Evolutionary conservation across 371 early-diverging fungal genomes (phyloP).

Genomic region (Entomophthora muscae): DNA sequence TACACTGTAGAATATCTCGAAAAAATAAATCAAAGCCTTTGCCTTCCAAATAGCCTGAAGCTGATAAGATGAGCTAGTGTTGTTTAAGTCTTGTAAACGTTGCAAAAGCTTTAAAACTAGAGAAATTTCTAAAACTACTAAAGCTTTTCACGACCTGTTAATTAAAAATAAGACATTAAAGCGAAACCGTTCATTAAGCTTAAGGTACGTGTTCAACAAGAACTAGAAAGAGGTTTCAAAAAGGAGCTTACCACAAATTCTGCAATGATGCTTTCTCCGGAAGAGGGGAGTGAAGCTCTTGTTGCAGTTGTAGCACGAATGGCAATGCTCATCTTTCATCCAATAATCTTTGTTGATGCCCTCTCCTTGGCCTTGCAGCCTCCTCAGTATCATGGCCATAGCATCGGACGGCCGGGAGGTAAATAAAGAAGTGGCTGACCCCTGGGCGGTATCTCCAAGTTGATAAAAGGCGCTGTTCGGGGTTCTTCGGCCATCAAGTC

Average conservation of each 20-base stretch:
- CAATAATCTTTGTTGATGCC: slow-evolving; percentile 47
- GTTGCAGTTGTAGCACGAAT: slow-evolving; percentile 61
- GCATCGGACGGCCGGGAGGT: slow-evolving; percentile 2
- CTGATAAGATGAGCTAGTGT: too few species aligned
- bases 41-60: too few species aligned
- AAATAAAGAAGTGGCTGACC: slow-evolving; percentile 1
- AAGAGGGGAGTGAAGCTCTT: slow-evolving; percentile 39
- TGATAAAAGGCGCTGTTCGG: background rate
- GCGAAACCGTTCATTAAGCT: too few species aligned
- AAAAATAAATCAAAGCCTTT: too few species aligned
- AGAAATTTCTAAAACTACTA: too few species aligned
- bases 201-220: too few species aligned
- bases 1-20: too few species aligned
- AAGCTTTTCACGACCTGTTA: too few species aligned
- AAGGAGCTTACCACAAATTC: slow-evolving; percentile 44
- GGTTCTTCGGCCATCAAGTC: background rate
- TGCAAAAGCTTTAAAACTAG: too few species aligned
- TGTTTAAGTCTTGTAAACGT: too few species aligned
- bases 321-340: slow-evolving; percentile 64
- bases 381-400: background rate
- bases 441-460: background rate
- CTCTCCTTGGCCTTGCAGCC: slow-evolving; percentile 21
- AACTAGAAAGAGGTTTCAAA: too few species aligned
- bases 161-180: too few species aligned
- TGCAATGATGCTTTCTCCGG: slow-evolving; percentile 64